Evolutionary conservation across 176 grass and related monocot genomes (phyloP).

Genomic region (Avena eriantha): DNA sequence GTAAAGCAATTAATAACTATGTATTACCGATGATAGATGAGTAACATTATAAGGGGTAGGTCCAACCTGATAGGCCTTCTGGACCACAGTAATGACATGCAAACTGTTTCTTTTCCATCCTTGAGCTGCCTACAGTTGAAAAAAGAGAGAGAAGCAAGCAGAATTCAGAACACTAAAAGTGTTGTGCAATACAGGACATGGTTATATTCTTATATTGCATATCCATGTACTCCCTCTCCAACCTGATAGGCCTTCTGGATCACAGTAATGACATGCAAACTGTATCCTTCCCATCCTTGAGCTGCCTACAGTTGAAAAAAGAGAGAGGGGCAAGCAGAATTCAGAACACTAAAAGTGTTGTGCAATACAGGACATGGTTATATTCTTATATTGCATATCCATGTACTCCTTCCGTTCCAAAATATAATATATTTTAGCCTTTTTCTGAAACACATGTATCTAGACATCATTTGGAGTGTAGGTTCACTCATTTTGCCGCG

Average conservation of each 20-base stretch:
- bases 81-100: conserved; percentile 8
- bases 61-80: conserved; percentile 2
- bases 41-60: neutral
- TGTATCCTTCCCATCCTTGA: neutral
- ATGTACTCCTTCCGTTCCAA: no score
- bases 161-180: neutral
- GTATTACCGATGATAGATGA: neutral
- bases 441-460: no score
- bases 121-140: neutral
- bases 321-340: neutral
- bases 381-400: no score
- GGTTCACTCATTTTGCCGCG: no score
- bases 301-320: neutral
- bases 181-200: neutral
- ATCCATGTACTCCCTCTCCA: no score
- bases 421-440: no score
- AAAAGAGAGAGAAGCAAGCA: neutral
- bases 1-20: neutral
- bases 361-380: neutral
- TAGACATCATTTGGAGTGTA: no score
- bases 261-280: neutral
- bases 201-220: no score
- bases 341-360: neutral
- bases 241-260: conserved; percentile 12
- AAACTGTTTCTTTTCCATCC: neutral